phyloP scores from a whole-genome alignment of 129 eudicot genomes.

The Lactuca sativa region DNA sequence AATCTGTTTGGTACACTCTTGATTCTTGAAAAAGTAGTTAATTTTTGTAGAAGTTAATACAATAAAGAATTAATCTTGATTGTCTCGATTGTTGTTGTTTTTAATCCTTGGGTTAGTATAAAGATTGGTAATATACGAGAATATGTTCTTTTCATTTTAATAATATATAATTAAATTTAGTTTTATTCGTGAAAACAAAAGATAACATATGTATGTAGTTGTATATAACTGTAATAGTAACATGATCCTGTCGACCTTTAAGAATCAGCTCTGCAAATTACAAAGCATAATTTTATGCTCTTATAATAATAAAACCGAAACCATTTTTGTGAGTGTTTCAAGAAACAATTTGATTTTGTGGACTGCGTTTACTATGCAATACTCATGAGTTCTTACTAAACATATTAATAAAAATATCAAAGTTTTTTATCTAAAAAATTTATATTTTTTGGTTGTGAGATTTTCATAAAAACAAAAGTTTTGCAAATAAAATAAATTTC shows the following conservation, averaged over 20 bases:
- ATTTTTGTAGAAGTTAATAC: background rate
- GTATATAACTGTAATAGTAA: conserved; percentile 38
- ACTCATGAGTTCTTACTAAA: no score
- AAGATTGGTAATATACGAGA: conserved; percentile 21
- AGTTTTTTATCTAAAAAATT: no score
- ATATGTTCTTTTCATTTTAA: conserved; percentile 16
- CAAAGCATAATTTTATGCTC: conserved; percentile 33
- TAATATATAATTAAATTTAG: background rate
- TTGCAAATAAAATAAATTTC: no score
- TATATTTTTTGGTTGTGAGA: no score
- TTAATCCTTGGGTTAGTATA: conserved; percentile 26
- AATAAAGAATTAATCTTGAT: conserved; percentile 30
- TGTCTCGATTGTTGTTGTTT: conserved; percentile 27
- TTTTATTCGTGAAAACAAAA: conserved; percentile 26
- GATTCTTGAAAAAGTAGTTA: conserved; percentile 22
- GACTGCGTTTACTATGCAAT: no score
- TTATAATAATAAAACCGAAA: conserved; percentile 12
- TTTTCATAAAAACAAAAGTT: no score
- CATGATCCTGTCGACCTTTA: conserved; percentile 32
- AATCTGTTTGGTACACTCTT: conserved; percentile 21
- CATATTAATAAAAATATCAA: no score
- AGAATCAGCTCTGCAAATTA: conserved; percentile 35
- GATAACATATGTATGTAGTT: conserved; percentile 38
- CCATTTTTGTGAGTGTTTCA: conserved; percentile 40
- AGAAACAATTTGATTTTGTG: conserved; percentile 14